A percentile compares a stretch with the other conserved stretches of the same genome.
phyloP scores from a whole-genome alignment of 148 eudicot genomes.

The Vaccinium corymbosum region DNA sequence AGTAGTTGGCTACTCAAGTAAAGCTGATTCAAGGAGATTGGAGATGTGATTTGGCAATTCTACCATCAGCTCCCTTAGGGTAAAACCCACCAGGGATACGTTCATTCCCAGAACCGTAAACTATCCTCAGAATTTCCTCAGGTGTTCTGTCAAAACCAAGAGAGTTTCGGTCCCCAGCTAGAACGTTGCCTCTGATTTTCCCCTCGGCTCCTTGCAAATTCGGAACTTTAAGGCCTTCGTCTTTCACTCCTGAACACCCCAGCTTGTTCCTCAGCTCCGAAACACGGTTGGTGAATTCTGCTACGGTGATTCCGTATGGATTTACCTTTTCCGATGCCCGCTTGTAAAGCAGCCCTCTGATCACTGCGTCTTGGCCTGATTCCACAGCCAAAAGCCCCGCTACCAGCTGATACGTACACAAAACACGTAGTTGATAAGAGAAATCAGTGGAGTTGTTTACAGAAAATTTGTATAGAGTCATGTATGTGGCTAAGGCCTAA shows the following conservation, averaged over 20 bases:
- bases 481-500: background rate
- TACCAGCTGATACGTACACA: slow-evolving; percentile 42
- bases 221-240: slow-evolving; percentile 59
- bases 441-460: background rate
- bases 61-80: slow-evolving; percentile 69
- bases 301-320: slow-evolving; percentile 63
- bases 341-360: slow-evolving; percentile 61
- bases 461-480: background rate
- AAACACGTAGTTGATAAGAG: background rate
- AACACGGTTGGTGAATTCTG: slow-evolving; percentile 59
- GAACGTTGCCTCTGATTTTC: slow-evolving; percentile 49
- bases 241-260: slow-evolving; percentile 51
- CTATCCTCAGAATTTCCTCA: slow-evolving; percentile 63
- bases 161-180: slow-evolving; percentile 54
- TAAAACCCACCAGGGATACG: slow-evolving; percentile 60
- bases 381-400: slow-evolving; percentile 80
- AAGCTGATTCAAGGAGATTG: background rate
- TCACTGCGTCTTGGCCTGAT: slow-evolving; percentile 88
- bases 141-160: slow-evolving; percentile 65
- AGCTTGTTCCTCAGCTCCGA: slow-evolving; percentile 62
- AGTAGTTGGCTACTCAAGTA: background rate
- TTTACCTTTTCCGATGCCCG: slow-evolving; percentile 36
- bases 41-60: slow-evolving; percentile 48
- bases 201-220: slow-evolving; percentile 46
- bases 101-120: slow-evolving; percentile 58